Percentiles rank a stretch among this genome's conserved stretches.
These are phyloP conservation scores for Ceratobasidium sp. DNA, from an alignment of 1,284 basidiomycete genomes.

Conservation along the genomic window DNA sequence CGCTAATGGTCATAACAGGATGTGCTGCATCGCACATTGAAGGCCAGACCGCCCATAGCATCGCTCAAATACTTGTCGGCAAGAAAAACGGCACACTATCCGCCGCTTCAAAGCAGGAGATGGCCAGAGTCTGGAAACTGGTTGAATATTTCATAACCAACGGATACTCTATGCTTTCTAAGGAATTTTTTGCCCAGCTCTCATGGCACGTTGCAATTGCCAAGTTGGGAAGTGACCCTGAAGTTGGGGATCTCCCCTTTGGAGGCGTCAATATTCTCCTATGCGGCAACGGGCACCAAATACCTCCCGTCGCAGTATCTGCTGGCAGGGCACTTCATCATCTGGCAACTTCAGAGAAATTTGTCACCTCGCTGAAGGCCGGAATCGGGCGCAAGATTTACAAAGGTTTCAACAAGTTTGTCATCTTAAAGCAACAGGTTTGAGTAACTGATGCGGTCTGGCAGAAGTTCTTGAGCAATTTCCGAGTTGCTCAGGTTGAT, in stretches of 20 bases:
- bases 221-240: constrained; percentile 39
- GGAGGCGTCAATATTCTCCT: constrained; percentile 61
- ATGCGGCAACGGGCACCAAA: constrained; percentile 62
- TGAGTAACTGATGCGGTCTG: constrained; percentile 57
- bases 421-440: constrained; percentile 60
- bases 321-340: constrained; percentile 52
- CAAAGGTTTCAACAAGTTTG: constrained; percentile 58
- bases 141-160: constrained; percentile 57
- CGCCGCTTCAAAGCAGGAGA: background rate
- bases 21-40: constrained; percentile 58
- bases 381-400: constrained; percentile 57
- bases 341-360: constrained; percentile 23
- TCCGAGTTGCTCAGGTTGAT: constrained; percentile 55
- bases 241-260: constrained; percentile 52
- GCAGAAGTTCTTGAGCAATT: constrained; percentile 57
- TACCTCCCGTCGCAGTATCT: constrained; percentile 58
- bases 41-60: constrained; percentile 56
- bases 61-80: background rate
- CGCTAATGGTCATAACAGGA: background rate
- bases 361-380: background rate
- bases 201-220: constrained; percentile 52
- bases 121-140: constrained; percentile 15
- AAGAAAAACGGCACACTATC: background rate
- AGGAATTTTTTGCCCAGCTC: constrained; percentile 54
- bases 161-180: constrained; percentile 58